Conservation (phyloP, 495 filamentous ascomycete genomes). For the Xylaria flabelliformis region DNA sequence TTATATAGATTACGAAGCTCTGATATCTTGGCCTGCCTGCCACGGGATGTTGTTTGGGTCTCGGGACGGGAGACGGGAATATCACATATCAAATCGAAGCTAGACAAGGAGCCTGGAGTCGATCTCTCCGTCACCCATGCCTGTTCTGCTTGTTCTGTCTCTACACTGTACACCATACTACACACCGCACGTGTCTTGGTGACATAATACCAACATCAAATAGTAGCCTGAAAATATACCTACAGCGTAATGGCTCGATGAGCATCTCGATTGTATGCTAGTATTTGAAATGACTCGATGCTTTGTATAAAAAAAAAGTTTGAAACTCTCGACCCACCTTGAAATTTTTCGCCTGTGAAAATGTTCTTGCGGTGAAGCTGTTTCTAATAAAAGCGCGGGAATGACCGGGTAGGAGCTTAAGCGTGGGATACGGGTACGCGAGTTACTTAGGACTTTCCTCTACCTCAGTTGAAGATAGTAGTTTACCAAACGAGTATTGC, state of each 20-base stretch:
- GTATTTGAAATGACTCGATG: constrained; percentile 12
- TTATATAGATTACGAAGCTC: constrained; percentile 7
- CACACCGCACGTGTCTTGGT: neutral
- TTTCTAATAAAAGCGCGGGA: constrained; percentile 34
- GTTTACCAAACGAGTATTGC: neutral
- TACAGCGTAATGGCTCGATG: neutral
- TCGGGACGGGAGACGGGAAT: constrained; percentile 39
- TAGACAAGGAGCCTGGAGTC: constrained; percentile 43
- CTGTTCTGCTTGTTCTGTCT: constrained; percentile 11
- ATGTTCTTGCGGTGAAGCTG: constrained; percentile 43
- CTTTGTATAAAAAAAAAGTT: neutral
- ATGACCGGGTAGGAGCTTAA: constrained; percentile 28
- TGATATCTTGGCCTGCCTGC: constrained; percentile 10
- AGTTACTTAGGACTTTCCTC: constrained; percentile 9
- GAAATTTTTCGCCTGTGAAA: constrained; percentile 30
- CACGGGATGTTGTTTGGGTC: constrained; percentile 32
- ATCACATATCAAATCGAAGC: constrained; percentile 38
- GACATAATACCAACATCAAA: neutral
- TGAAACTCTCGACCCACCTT: constrained; percentile 29
- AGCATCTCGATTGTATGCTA: neutral
- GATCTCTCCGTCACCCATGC: constrained; percentile 40
- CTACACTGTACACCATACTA: constrained; percentile 15
- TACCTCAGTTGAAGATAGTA: neutral
- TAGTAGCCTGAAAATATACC: constrained; percentile 1
- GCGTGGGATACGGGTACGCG: constrained; percentile 33